Base-by-base conservation (phyloP, 768 basidiomycete genomes). In the Mycena pura region DNA sequence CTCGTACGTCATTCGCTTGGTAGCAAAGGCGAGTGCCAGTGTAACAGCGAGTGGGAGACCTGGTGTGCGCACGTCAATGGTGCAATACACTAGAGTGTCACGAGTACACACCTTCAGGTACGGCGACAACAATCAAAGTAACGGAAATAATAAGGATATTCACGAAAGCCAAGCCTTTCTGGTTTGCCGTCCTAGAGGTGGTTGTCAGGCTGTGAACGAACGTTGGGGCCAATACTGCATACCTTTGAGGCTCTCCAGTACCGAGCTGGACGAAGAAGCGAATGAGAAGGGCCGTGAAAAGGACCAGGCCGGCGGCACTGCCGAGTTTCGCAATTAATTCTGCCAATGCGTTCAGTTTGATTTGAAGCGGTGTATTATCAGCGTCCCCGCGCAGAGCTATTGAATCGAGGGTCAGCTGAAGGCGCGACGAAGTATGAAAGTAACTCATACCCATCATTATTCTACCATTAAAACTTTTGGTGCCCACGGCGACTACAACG, bases 1-100 rank as follows among this genome's bases (percentile, higher is more conserved):
- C 75, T 95, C 92, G 70, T 89, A 85, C 9, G 96, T 93, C 97
- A 99, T 99, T n/a, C 96, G 90, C 69, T 92, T 95, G 45, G 97
- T 99, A 0, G 96, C 97, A 70, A 99, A 99, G 1, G 97, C 93
- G 29, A 99, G 81, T 0, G 97, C 97, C 45, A 99, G 86, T 0
- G 96, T 98, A 48, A 99, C 96, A 39, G 96, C 96, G 54, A 99
- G 82, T 2, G 96, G 96, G 6, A 99, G 82, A 70, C 96, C 92
- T 92, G 60, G 24, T 46, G 22, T 41, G 29, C n/a, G n/a, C n/a
- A n/a, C n/a, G n/a, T n/a, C 21, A 52, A 39, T 69, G 53, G 6
- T 11, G 36, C 36, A 53, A 56, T 27, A 32, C 10, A 34, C 24
- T 45, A 44, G 47, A 36, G 59, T 21, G 17, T n/a, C 19, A 45